Conservation (phyloP, 306 rosid species). For the Pueraria montana region DNA sequence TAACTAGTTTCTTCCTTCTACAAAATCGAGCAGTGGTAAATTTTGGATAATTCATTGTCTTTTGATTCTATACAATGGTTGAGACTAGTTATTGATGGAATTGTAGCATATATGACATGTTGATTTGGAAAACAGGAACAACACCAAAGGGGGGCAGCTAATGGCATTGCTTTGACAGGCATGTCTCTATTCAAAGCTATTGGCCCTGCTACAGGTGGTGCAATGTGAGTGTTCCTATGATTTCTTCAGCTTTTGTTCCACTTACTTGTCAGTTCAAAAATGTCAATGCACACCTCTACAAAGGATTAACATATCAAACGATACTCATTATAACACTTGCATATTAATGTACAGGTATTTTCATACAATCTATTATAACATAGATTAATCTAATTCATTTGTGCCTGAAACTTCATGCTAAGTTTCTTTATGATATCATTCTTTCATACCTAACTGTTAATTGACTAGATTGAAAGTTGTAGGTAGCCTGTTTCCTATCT, state of each 20-base stretch:
- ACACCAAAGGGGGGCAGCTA: slow-evolving; percentile 90
- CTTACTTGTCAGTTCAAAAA: not conserved
- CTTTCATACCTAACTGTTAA: not conserved
- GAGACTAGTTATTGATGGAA: slow-evolving; percentile 8
- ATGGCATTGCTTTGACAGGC: slow-evolving; percentile 85
- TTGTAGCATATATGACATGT: slow-evolving; percentile 19
- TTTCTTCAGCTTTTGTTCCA: not conserved
- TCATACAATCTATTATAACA: not conserved
- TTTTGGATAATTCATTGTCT: not conserved
- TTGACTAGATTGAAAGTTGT: not conserved
- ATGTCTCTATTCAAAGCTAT: slow-evolving; percentile 88
- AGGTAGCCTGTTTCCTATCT: not conserved
- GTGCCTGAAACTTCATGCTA: not conserved
- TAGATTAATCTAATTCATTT: not conserved
- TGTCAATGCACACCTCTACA: not conserved
- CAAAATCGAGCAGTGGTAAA: slow-evolving; percentile 92
- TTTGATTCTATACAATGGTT: not conserved
- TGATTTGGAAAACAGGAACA: slow-evolving; percentile 68
- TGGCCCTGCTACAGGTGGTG: slow-evolving; percentile 94
- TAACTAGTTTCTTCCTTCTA: slow-evolving; percentile 65
- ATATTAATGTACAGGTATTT: not conserved
- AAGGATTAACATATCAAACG: not conserved
- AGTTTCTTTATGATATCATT: not conserved
- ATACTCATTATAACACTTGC: slow-evolving; percentile 6
- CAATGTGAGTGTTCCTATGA: slow-evolving; percentile 63